Percentiles rank a stretch among this genome's conserved stretches.
Evolutionary conservation across 805 yeast genomes (phyloP).

Genomic region (Cyberlindnera sargentensis): DNA sequence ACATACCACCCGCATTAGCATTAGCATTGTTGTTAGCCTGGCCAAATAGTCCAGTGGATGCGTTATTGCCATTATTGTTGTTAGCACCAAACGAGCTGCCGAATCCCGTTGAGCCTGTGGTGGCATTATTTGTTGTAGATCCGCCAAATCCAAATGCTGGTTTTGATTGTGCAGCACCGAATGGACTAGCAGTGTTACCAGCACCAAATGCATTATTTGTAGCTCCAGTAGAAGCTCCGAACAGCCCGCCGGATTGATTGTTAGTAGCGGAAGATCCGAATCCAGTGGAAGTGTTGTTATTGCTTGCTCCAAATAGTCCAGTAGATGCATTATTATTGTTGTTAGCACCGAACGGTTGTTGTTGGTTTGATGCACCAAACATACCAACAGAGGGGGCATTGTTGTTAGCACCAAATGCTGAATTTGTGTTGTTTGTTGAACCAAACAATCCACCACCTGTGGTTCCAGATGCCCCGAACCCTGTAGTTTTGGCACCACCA

Average conservation of each 20-base stretch:
- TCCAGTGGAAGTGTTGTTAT: conserved; percentile 8
- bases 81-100: conserved; percentile 8
- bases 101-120: conserved; percentile 15
- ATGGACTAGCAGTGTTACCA: conserved; percentile 3
- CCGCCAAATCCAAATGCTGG: conserved; percentile 22
- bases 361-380: conserved; percentile 6
- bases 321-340: conserved; percentile 2
- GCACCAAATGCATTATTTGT: conserved; percentile 11
- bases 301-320: conserved; percentile 9
- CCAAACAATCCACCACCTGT: conserved; percentile 42
- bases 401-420: conserved; percentile 28
- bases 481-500: conserved; percentile 18
- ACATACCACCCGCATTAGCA: conserved; percentile 29
- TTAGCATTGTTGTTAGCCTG: conserved; percentile 16
- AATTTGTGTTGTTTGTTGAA: conserved; percentile 6
- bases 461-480: conserved; percentile 24
- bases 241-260: conserved; percentile 11
- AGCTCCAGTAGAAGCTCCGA: conserved; percentile 3
- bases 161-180: conserved; percentile 8
- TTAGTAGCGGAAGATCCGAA: conserved; percentile 18
- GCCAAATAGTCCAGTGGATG: conserved; percentile 36
- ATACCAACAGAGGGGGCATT: conserved; percentile 1
- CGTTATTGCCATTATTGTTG: conserved; percentile 17
- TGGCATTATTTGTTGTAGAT: conserved; percentile 4
- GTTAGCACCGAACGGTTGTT: conserved; percentile 7